phyloP scores from a whole-genome alignment of 2,329 filamentous ascomycete species.

The Alternaria metachromatica region DNA sequence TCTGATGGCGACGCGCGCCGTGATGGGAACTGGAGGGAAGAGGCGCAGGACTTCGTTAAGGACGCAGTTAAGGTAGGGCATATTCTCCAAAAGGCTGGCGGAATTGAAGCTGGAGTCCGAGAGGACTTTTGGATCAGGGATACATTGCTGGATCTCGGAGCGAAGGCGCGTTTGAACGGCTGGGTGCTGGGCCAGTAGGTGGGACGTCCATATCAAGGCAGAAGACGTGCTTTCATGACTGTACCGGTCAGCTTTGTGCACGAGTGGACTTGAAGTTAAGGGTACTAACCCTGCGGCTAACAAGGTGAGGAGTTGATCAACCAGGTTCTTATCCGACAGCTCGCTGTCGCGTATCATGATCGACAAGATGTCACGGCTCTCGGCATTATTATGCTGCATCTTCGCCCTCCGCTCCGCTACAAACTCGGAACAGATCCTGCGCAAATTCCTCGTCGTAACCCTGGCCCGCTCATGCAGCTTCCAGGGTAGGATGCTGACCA shows the following conservation, averaged over 20 bases:
- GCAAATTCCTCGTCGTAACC: constrained; percentile 46
- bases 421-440: constrained; percentile 54
- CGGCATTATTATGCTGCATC: constrained; percentile 43
- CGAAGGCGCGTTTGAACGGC: constrained; percentile 71
- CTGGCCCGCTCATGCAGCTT: constrained; percentile 53
- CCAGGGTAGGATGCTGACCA: constrained; percentile 56
- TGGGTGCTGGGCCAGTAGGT: constrained; percentile 71
- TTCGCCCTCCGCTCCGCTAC: constrained; percentile 56
- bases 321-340: constrained; percentile 60
- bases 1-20: constrained; percentile 39
- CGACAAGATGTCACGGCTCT: constrained; percentile 52
- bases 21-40: constrained; percentile 48
- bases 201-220: constrained; percentile 76
- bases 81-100: constrained; percentile 50
- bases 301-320: constrained; percentile 64
- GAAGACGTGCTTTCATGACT: constrained; percentile 79
- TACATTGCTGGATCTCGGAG: constrained; percentile 67
- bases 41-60: constrained; percentile 53
- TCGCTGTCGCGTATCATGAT: constrained; percentile 60
- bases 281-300: constrained; percentile 59
- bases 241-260: not conserved
- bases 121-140: constrained; percentile 56
- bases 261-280: not conserved
- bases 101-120: constrained; percentile 31
- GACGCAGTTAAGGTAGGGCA: constrained; percentile 56